These are phyloP conservation scores for Domatiomyces globalis DNA, from an alignment of 2,329 filamentous ascomycete species.

Conservation along the genomic window DNA sequence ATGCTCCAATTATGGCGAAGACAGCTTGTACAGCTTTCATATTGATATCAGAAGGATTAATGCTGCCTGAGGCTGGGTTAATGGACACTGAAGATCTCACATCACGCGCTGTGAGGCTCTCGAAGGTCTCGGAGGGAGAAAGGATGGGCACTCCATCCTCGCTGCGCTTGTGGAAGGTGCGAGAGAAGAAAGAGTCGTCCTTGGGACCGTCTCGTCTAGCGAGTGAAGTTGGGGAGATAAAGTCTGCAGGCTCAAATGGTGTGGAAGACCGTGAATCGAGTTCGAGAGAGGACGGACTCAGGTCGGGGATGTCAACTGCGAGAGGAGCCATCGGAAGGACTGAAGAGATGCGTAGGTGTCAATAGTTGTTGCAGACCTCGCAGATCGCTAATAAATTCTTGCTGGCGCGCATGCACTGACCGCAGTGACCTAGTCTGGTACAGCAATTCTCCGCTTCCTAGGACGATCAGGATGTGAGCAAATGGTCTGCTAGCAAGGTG, in stretches of 20 bases:
- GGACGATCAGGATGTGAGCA: background rate
- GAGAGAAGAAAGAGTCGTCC: conserved; percentile 1
- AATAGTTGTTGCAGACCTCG: too few relatives aligned
- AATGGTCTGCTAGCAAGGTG: background rate
- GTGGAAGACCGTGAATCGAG: conserved; percentile 13
- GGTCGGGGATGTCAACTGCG: conserved; percentile 10
- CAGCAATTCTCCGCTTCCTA: background rate
- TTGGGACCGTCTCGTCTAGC: conserved; percentile 3
- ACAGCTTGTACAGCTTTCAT: conserved; percentile 60
- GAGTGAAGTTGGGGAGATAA: conserved; percentile 2
- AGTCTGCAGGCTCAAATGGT: conserved; percentile 1
- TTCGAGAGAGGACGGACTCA: conserved; percentile 17
- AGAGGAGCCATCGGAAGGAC: conserved; percentile 11
- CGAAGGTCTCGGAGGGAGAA: conserved; percentile 18
- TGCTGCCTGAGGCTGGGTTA: conserved; percentile 22
- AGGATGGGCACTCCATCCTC: conserved; percentile 9
- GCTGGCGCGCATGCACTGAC: background rate
- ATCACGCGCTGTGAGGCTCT: conserved; percentile 21
- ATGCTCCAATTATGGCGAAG: conserved; percentile 69
- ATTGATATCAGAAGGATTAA: conserved; percentile 31
- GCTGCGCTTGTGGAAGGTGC: conserved; percentile 7
- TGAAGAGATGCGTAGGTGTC: background rate
- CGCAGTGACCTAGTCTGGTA: too few relatives aligned
- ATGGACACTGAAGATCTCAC: conserved; percentile 13
- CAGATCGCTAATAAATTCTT: background rate